Base-by-base conservation (phyloP, 257 asterid species). In the Pogostemon cablin region DNA sequence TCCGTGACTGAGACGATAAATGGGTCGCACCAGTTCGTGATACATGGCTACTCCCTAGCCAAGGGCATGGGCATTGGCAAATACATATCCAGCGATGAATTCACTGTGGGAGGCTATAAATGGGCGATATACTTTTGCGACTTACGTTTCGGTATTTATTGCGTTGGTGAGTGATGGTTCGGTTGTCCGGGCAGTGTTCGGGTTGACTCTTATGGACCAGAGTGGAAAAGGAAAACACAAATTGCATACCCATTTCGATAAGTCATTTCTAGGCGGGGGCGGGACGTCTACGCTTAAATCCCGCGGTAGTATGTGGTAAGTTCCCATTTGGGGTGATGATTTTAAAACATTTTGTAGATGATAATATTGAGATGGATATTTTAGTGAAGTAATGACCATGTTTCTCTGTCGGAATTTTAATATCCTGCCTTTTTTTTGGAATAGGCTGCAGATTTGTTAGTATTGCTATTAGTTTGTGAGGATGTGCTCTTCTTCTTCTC, bases 201-300 rank as follows among this genome's bases (percentile, higher is more conserved):
- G 88, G 86, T 65, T 90, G 77, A 90, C 93, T 40, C 80, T 86
- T 38, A 79, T 91, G 67, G 97, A 91, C 77, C 97, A 91, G 83
- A 91, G 96, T 69, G 97, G 97, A 70, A 89, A 86, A 68, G 97
- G 84, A 78, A 91, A 91, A 67, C 90, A 91, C 75, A 89, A 89
- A 75, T 88, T 91, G 74, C 97, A 91, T 75, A 87, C 93, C 82
- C 97, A 91, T 82, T 91, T 91, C 63, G 95, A 89, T 83, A 83
- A 96, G 67, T 84, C 95, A 42, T 87, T 87, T 10, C 95, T 87
- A 81, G 32, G 32, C 32, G 32, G 32, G 32, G 87, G 92, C 41
- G 97, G 97, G 6, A 93, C 96, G 0, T 88, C 85, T 40, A 90
- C 95, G 4, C 86, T 90, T 44, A 90, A 82, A 67, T 88, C 83